phyloP scores from a whole-genome alignment of 2,329 filamentous ascomycete species.

The Cryoendolithus antarcticus region DNA sequence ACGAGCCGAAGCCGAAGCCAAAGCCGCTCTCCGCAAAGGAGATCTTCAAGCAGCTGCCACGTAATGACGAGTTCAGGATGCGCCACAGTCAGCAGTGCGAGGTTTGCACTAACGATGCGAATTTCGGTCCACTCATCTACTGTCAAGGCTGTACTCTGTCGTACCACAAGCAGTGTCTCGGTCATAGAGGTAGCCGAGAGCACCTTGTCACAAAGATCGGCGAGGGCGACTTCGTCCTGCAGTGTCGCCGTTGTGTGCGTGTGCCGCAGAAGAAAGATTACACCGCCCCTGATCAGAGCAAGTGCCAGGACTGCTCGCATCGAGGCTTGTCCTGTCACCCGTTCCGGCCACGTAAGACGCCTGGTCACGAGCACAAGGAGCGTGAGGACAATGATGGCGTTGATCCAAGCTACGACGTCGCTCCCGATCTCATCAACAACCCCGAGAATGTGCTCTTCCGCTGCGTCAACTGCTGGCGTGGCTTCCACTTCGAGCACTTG shows the following conservation, averaged over 20 bases:
- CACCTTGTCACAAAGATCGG: conserved; percentile 81
- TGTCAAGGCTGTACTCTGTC: conserved; percentile 84
- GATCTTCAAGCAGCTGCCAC: conserved; percentile 51
- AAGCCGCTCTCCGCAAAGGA: conserved; percentile 56
- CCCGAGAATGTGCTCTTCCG: conserved; percentile 67
- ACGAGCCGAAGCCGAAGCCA: conserved; percentile 26
- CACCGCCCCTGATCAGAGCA: conserved; percentile 55
- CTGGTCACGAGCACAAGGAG: conserved; percentile 71
- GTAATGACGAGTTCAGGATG: conserved; percentile 53
- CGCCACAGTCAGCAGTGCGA: conserved; percentile 63
- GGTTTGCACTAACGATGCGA: conserved; percentile 49
- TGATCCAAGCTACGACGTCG: conserved; percentile 60
- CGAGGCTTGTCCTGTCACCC: conserved; percentile 58
- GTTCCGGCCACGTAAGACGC: conserved; percentile 60
- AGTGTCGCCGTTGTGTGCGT: conserved; percentile 77
- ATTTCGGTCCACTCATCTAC: conserved; percentile 60
- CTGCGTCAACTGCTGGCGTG: conserved; percentile 63
- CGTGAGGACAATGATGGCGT: conserved; percentile 63
- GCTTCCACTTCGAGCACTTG: conserved; percentile 76
- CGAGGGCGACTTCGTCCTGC: conserved; percentile 66
- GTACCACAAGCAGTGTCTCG: conserved; percentile 76
- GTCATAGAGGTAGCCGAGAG: conserved; percentile 59
- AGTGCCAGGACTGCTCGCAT: conserved; percentile 58
- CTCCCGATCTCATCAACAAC: conserved; percentile 58
- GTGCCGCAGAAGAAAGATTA: conserved; percentile 54